Evolutionary conservation across 352 stramenopile species (phyloP).

Genomic region (Globisporangium megalacanthum): DNA sequence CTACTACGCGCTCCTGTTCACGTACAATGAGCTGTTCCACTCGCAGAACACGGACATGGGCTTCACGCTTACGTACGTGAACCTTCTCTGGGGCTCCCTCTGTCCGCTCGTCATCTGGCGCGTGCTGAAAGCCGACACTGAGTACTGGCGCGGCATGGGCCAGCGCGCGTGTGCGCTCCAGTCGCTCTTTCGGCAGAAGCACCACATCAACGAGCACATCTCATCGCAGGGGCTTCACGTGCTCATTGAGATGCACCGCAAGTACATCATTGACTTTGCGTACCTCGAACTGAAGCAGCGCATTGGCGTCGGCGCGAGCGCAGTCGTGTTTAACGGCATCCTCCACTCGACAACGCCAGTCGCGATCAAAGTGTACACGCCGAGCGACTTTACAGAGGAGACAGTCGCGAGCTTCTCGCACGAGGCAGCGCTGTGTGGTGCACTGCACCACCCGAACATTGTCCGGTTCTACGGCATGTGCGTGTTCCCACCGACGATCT

Average conservation of each 20-base stretch:
- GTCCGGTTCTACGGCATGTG: constrained; percentile 62
- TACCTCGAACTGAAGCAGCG: constrained; percentile 39
- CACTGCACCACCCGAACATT: constrained; percentile 54
- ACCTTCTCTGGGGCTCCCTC: constrained; percentile 20
- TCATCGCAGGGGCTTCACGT: constrained; percentile 44
- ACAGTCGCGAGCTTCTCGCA: constrained; percentile 52
- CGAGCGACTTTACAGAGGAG: constrained; percentile 40
- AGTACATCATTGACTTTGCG: constrained; percentile 67
- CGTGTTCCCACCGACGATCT: constrained; percentile 59
- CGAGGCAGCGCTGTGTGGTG: constrained; percentile 47
- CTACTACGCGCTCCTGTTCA: constrained; percentile 21
- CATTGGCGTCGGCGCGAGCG: constrained; percentile 43
- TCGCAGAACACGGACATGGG: constrained; percentile 11
- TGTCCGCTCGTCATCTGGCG: constrained; percentile 41
- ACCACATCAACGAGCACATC: constrained; percentile 23
- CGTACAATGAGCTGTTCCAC: constrained; percentile 7
- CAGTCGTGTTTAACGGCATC: constrained; percentile 42
- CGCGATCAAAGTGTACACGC: constrained; percentile 65
- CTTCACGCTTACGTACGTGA: constrained; percentile 3
- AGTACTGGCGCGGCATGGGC: constrained; percentile 39
- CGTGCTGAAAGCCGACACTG: constrained; percentile 44
- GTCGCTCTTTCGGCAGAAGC: constrained; percentile 6
- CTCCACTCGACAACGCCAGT: constrained; percentile 27
- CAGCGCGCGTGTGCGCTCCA: constrained; percentile 32
- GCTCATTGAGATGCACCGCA: constrained; percentile 64